These are phyloP conservation scores for Earliella scabrosa DNA, from an alignment of 1,284 basidiomycete genomes.

Conservation along the genomic window DNA sequence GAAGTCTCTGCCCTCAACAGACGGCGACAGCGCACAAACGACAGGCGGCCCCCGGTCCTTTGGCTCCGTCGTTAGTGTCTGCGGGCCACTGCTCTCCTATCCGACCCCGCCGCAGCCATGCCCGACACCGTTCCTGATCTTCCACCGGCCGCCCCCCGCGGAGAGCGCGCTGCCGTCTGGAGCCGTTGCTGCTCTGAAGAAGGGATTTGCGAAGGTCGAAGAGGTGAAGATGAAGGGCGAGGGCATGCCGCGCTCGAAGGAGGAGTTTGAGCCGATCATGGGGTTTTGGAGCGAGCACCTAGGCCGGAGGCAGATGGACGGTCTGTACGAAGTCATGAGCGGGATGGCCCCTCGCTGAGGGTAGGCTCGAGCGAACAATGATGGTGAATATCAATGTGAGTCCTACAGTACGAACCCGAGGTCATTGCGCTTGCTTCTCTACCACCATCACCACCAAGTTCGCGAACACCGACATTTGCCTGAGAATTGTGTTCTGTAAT, in stretches of 20 bases:
- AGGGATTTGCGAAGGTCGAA: slow-evolving; percentile 56
- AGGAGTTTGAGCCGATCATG: slow-evolving; percentile 87
- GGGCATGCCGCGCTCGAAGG: slow-evolving; percentile 77
- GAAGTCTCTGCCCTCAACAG: slow-evolving; percentile 18
- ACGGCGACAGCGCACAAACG: slow-evolving; percentile 11
- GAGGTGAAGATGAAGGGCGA: slow-evolving; percentile 51
- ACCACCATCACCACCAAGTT: no score
- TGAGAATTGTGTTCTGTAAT: no score
- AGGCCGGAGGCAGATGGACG: slow-evolving; percentile 61
- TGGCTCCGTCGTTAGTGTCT: slow-evolving; percentile 72
- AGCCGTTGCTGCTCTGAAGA: slow-evolving; percentile 54
- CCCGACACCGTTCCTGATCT: slow-evolving; percentile 67
- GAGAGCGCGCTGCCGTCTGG: slow-evolving; percentile 49
- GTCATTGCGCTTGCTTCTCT: no score
- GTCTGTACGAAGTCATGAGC: slow-evolving; percentile 77
- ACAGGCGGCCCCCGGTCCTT: slow-evolving; percentile 35
- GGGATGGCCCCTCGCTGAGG: slow-evolving; percentile 27
- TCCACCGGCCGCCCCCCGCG: slow-evolving; percentile 55
- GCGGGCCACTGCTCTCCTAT: slow-evolving; percentile 76
- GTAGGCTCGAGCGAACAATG: not conserved
- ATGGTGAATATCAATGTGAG: no score
- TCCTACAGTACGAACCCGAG: no score
- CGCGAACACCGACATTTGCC: no score
- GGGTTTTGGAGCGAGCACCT: slow-evolving; percentile 83
- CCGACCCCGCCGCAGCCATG: slow-evolving; percentile 59